Evolutionary conservation across 1,284 basidiomycete species (phyloP).

Genomic region (Ceratobasidium sp.): DNA sequence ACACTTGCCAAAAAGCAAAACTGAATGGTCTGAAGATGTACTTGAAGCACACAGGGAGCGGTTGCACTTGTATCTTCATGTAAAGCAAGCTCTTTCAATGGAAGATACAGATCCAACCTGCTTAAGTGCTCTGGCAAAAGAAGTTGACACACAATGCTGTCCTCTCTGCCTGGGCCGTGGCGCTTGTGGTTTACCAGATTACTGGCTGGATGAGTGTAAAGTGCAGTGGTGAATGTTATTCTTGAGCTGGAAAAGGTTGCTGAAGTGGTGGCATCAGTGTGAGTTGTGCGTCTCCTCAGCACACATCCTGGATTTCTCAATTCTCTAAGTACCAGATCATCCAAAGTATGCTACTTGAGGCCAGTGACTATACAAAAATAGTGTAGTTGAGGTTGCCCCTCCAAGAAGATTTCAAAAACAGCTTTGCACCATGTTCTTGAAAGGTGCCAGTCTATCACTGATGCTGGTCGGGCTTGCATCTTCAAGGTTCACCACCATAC

Average conservation of each 20-base stretch:
- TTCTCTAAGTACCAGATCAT: neutral
- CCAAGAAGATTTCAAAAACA: neutral
- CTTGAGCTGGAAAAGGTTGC: neutral
- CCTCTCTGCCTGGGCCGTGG: neutral
- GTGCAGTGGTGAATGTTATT: neutral
- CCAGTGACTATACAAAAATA: neutral
- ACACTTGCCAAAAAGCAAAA: neutral
- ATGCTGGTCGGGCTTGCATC: neutral
- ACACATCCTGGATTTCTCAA: neutral
- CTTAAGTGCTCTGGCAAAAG: neutral
- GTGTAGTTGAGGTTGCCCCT: neutral
- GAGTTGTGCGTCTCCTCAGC: neutral
- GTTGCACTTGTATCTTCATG: neutral
- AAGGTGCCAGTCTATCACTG: neutral
- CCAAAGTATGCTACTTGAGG: neutral
- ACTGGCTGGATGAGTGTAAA: neutral
- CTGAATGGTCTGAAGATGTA: conserved; percentile 3
- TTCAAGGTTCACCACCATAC: conserved; percentile 11
- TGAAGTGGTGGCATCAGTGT: neutral
- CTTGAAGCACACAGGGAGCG: neutral
- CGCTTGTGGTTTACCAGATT: neutral
- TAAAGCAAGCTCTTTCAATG: neutral
- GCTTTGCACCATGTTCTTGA: neutral
- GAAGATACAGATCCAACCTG: neutral
- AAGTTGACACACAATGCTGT: neutral